Evolutionary conservation across 2,329 filamentous ascomycete species (phyloP).

Genomic region (Magnaporthiopsis rhizophila): DNA sequence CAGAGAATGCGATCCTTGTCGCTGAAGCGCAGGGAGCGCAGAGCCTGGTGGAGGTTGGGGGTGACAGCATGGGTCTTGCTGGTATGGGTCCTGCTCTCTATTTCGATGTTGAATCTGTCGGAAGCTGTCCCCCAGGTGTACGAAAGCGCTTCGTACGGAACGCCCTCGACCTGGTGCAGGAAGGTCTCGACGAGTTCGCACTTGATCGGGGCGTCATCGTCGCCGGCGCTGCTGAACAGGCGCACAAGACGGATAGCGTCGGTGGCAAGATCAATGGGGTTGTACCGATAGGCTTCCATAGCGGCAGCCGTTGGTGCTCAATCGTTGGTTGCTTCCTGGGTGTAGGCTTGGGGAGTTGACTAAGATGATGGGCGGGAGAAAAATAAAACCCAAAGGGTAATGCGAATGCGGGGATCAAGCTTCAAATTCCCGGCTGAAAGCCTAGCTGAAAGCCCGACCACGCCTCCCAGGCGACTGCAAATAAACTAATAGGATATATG

Average conservation of each 20-base stretch:
- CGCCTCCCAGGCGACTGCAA: no score
- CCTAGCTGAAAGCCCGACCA: no score
- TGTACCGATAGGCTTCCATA: not conserved
- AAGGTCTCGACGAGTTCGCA: constrained; percentile 14
- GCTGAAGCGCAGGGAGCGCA: no score
- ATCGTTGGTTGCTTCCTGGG: no score
- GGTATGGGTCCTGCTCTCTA: not conserved
- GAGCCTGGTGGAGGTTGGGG: not conserved
- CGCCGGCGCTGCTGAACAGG: not conserved
- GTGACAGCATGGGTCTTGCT: not conserved
- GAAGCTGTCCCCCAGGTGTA: constrained; percentile 13
- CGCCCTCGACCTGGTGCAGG: constrained; percentile 5
- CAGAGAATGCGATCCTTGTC: no score
- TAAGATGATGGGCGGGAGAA: no score
- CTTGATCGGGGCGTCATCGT: constrained; percentile 2
- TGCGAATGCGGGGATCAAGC: no score
- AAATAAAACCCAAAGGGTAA: no score
- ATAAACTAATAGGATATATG: no score
- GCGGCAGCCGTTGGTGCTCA: no score
- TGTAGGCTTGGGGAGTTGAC: no score
- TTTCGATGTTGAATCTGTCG: not conserved
- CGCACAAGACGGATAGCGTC: constrained; percentile 2
- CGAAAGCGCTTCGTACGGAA: constrained; percentile 15
- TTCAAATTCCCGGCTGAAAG: no score
- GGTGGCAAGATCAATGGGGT: constrained; percentile 1